These are phyloP conservation scores for Diplodia corticola DNA, from an alignment of 2,329 filamentous ascomycete species.

Conservation along the genomic window DNA sequence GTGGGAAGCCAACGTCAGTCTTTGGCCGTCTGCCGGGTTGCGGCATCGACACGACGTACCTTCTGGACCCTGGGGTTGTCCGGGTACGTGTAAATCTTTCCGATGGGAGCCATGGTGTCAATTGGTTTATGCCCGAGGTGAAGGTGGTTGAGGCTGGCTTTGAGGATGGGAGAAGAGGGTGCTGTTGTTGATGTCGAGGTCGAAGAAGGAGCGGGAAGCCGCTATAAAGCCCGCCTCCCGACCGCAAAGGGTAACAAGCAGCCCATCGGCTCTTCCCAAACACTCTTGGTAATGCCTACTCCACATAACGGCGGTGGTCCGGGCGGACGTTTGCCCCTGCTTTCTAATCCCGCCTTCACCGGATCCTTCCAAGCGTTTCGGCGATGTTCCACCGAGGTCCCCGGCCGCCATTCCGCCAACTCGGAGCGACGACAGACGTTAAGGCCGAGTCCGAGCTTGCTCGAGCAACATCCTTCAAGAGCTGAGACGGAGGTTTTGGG, in stretches of 20 bases:
- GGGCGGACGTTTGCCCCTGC: neutral
- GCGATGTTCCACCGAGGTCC: conserved; percentile 12
- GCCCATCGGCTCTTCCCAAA: neutral
- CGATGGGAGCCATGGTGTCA: conserved; percentile 27
- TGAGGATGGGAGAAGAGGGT: neutral
- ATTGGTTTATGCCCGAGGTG: neutral
- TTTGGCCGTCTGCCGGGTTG: too few species aligned
- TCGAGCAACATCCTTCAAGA: neutral
- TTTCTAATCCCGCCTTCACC: neutral
- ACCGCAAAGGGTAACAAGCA: neutral
- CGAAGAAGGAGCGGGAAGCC: neutral
- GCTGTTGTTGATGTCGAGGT: neutral
- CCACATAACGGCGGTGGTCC: neutral
- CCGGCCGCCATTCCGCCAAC: neutral
- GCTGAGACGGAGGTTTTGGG: neutral
- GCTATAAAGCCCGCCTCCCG: neutral
- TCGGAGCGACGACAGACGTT: neutral
- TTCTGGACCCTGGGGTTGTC: conserved; percentile 26
- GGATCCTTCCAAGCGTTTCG: conserved; percentile 8
- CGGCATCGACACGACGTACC: neutral
- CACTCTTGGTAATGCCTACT: neutral
- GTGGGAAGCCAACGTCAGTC: neutral
- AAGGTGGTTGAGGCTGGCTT: neutral
- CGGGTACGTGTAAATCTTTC: conserved; percentile 27
- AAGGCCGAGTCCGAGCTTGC: neutral